Evolutionary conservation across 2,329 filamentous ascomycete species (phyloP), one percentile per base, ranked within the genome.

Genomic region (Calonectria hongkongensis): DNA sequence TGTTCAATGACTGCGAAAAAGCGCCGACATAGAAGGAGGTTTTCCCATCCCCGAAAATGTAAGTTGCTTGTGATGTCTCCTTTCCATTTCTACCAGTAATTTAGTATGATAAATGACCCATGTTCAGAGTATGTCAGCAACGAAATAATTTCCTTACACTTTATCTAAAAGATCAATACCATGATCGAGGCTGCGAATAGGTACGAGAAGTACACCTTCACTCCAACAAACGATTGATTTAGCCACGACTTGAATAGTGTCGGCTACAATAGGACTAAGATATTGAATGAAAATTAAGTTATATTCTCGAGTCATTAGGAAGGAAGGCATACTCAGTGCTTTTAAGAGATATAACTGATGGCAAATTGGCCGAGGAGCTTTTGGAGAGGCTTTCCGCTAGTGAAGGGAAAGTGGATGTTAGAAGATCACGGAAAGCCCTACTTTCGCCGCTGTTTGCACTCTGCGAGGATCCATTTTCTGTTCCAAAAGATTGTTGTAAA

Each of bases 161-260:
- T 54, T 66, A 25, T 54, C 25, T 9, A 66, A 3, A 3, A 66
- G 13, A 13, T 54, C 63, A n/a, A 54, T 43, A 1, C 48, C 63
- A 16, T 66, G 48, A 7, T 66, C 48, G 2, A 66, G 48, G 16
- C 63, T 66, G 18, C 63, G 33, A 15, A 28, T 45, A 9, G 63
- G 63, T 3, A 66, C 18, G 2, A 66, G 18, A 3, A 66, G 13
- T 1, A 66, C 21, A 2, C 63, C 63, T 21, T 27, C 21, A 4
- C 36, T 27, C 15, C 33, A 2, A 25, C 5, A 33, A 4, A 21
- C 21, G 16, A 66, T 30, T 6, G 9, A 25, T 28, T 27, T 18
- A 9, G 63, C 63, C 4, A 66, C 63, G 6, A 21, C 15, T 1
- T 18, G n/a, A 36, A 66, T 51, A 5, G 4, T 39, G 3, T 51